A percentile compares a stretch with the other conserved stretches of the same genome.
phyloP scores from a whole-genome alignment of 805 yeast species.

The Ascoidea tarda region DNA sequence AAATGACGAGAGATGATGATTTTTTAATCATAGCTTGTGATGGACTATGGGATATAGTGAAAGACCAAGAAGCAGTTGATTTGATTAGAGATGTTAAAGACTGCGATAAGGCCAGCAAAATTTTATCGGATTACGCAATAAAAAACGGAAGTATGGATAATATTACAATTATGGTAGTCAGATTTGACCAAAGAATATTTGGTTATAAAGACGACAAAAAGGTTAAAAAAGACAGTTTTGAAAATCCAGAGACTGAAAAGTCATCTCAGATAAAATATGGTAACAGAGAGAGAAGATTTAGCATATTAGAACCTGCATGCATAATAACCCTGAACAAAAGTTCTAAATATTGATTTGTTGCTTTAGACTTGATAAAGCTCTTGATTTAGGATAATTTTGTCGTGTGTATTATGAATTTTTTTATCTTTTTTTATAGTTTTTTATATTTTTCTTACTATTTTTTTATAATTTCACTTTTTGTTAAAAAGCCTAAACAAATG shows the following conservation, averaged over 20 bases:
- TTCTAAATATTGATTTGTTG: no score
- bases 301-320: no score
- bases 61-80: slow-evolving; percentile 75
- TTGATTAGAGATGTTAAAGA: slow-evolving; percentile 39
- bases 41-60: slow-evolving; percentile 91
- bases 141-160: slow-evolving; percentile 77
- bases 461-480: no score
- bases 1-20: slow-evolving; percentile 50
- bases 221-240: no score
- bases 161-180: slow-evolving; percentile 82
- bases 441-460: neutral
- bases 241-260: no score
- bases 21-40: slow-evolving; percentile 89
- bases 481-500: neutral
- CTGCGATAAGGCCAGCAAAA: slow-evolving; percentile 53
- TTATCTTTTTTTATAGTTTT: no score
- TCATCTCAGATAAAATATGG: no score
- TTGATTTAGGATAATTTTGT: no score
- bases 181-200: slow-evolving; percentile 9
- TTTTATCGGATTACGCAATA: slow-evolving; percentile 60
- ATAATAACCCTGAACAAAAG: no score
- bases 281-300: no score
- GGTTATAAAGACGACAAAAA: neutral
- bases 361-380: no score
- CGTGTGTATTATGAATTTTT: no score